Conservation (phyloP, 2,329 filamentous ascomycete species). For the Colletotrichum magnum region DNA sequence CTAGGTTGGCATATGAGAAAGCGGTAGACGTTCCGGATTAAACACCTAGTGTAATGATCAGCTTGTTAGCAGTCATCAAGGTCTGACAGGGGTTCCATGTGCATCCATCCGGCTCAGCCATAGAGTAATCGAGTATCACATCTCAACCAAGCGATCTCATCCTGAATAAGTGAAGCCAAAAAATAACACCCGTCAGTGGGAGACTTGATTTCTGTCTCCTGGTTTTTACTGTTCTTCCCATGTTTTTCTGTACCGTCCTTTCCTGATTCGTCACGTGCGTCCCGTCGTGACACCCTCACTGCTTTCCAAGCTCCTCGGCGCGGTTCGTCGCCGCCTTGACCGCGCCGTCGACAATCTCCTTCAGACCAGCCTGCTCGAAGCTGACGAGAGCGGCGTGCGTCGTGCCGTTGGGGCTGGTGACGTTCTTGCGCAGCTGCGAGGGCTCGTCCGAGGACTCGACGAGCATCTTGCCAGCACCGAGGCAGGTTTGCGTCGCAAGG, state of each 20-base stretch:
- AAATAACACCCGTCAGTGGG: no score
- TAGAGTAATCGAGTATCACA: no score
- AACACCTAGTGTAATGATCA: no score
- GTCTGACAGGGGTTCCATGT: no score
- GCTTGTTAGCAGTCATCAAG: no score
- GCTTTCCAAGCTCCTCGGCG: conserved; percentile 53
- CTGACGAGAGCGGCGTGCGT: conserved; percentile 64
- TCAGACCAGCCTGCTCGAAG: conserved; percentile 60
- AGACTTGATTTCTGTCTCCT: not conserved
- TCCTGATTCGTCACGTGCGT: not conserved
- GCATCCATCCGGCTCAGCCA: no score
- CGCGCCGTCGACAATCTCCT: conserved; percentile 59
- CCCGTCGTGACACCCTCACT: conserved; percentile 20
- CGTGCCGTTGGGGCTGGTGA: conserved; percentile 67
- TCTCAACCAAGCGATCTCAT: no score
- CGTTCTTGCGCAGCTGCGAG: conserved; percentile 63
- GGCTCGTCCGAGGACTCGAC: conserved; percentile 61
- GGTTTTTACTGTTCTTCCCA: not conserved
- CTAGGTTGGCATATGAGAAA: not conserved
- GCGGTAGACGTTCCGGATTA: no score
- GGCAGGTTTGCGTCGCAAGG: conserved; percentile 64
- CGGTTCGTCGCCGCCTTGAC: conserved; percentile 61
- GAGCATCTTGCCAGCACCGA: conserved; percentile 67
- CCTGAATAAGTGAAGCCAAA: no score
- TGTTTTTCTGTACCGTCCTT: no score